A percentile compares a stretch with the other conserved stretches of the same genome.
Conservation (phyloP, 2,329 filamentous ascomycete genomes). For the Aspergillus candidus region DNA sequence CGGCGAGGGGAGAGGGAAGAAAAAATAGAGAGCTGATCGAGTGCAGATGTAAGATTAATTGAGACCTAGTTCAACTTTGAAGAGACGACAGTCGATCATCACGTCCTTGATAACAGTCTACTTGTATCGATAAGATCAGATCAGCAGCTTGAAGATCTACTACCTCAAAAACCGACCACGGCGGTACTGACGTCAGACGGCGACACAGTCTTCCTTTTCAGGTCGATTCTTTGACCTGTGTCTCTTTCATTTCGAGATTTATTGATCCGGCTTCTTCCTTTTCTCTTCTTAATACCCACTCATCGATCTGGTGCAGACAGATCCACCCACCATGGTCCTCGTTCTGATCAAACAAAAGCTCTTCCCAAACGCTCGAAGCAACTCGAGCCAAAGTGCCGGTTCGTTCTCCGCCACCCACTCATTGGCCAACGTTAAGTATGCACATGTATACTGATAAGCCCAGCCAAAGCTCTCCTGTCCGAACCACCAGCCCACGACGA, state of each 20-base stretch:
- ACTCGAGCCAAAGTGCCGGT: conserved; percentile 6
- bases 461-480: conserved; percentile 15
- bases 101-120: no score
- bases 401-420: background rate
- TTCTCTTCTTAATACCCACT: background rate
- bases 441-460: conserved; percentile 24
- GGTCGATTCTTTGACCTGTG: no score
- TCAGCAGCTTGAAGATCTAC: no score
- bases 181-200: conserved; percentile 6
- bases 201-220: conserved; percentile 1
- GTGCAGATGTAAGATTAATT: background rate
- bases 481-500: conserved; percentile 18
- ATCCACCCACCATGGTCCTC: conserved; percentile 28
- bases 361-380: conserved; percentile 22
- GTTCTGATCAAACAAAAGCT: conserved; percentile 34
- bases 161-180: no score
- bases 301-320: background rate
- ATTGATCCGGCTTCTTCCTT: background rate
- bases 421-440: conserved; percentile 9
- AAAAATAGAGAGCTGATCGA: background rate
- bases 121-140: no score
- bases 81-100: no score
- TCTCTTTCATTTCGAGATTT: background rate
- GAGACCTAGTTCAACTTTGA: no score
- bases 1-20: background rate